phyloP scores from a whole-genome alignment of 257 asterid genomes.

The Solanum boliviense region DNA sequence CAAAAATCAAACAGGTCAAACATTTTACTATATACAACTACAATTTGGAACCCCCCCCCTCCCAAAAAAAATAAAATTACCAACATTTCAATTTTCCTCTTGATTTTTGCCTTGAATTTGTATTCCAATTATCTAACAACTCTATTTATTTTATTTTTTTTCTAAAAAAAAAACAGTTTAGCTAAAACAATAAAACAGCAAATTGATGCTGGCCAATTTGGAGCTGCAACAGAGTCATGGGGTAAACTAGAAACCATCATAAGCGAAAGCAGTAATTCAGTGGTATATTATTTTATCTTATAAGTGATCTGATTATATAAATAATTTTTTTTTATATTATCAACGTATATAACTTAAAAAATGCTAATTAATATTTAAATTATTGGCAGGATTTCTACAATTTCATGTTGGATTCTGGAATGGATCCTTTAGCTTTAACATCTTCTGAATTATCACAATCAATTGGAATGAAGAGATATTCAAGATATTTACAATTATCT shows the following conservation, averaged over 20 bases:
- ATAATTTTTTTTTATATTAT: neutral
- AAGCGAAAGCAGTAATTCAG: conserved; percentile 38
- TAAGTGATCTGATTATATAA: neutral
- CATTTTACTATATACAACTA: neutral
- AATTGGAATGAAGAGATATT: conserved; percentile 37
- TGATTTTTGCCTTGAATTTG: neutral
- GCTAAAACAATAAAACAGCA: conserved; percentile 49
- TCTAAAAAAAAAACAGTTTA: conserved; percentile 28
- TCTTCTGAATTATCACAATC: conserved; percentile 40
- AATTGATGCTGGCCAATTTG: conserved; percentile 36
- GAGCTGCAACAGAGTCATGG: conserved; percentile 69
- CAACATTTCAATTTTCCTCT: neutral
- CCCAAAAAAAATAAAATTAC: neutral
- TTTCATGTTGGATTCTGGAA: conserved; percentile 58
- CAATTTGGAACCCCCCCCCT: too few species aligned
- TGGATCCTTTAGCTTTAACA: conserved; percentile 55
- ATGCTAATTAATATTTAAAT: neutral
- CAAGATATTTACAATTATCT: conserved; percentile 45
- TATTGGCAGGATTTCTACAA: conserved; percentile 75
- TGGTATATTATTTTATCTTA: conserved; percentile 28
- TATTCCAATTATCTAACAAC: neutral
- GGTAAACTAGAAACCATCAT: conserved; percentile 38
- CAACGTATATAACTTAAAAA: neutral
- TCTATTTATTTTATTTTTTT: neutral
- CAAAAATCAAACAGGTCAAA: conserved; percentile 58